Conservation (phyloP, 1,139 yeast genomes). For the Yamadazyma atlantica region DNA sequence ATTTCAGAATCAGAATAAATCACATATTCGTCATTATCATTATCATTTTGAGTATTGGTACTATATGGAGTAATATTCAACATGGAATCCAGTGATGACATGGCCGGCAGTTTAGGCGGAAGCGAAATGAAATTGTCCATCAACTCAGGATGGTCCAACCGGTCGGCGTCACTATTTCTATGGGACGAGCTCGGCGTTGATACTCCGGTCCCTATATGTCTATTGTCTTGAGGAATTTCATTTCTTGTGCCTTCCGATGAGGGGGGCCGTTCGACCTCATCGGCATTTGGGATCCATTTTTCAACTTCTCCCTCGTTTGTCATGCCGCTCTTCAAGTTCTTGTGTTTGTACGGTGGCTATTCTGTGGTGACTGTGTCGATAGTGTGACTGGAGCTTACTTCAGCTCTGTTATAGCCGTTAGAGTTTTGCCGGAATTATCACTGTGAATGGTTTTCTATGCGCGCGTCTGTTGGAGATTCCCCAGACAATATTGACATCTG, state of each 20-base stretch:
- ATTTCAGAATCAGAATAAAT: conserved; percentile 42
- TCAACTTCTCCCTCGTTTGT: conserved; percentile 9
- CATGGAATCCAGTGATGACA: conserved; percentile 19
- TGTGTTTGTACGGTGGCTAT: no score
- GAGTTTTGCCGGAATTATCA: no score
- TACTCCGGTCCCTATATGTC: conserved; percentile 1
- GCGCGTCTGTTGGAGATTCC: no score
- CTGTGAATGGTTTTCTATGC: no score
- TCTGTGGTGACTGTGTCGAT: not conserved
- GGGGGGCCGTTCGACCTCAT: not conserved
- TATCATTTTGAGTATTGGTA: conserved; percentile 10
- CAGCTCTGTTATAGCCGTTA: no score
- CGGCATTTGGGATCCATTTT: conserved; percentile 7
- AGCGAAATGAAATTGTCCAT: conserved; percentile 14
- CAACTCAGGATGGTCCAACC: conserved; percentile 4
- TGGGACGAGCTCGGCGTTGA: conserved; percentile 9
- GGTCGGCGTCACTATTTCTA: conserved; percentile 3
- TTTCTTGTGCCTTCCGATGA: not conserved
- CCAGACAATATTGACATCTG: no score
- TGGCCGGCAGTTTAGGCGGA: conserved; percentile 25
- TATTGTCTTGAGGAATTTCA: not conserved
- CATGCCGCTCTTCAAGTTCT: no score
- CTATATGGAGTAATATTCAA: conserved; percentile 25
- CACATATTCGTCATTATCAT: conserved; percentile 30
- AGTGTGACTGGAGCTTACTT: no score